These are phyloP conservation scores for Cyberlindnera euphorbiae DNA, from an alignment of 805 yeast species.

Conservation along the genomic window DNA sequence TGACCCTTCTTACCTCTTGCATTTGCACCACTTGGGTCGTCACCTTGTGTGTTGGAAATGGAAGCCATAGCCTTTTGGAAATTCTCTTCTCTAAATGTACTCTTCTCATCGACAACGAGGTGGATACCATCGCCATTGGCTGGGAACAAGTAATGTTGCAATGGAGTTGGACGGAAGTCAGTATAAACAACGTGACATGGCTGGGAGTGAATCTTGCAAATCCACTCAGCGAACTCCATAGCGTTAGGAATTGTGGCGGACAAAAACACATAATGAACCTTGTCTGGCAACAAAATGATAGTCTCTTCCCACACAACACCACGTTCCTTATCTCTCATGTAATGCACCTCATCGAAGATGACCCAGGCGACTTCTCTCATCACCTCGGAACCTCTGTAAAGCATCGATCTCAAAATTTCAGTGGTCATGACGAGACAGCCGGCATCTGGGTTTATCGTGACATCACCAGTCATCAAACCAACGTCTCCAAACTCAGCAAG, in stretches of 20 bases:
- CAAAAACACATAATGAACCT: conserved; percentile 87
- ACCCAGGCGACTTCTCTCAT: conserved; percentile 99
- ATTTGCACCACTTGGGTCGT: conserved; percentile 65
- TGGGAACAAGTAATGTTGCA: conserved; percentile 95
- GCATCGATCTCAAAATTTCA: conserved; percentile 94
- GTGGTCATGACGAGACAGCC: conserved; percentile 99
- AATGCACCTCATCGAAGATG: conserved; percentile 95
- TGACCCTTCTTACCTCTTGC: conserved; percentile 73
- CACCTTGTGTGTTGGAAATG: conserved; percentile 76
- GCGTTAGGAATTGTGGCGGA: conserved; percentile 98
- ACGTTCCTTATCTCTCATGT: conserved; percentile 95
- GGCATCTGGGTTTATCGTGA: conserved; percentile 96
- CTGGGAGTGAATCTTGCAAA: conserved; percentile 87
- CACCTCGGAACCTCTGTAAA: conserved; percentile 94
- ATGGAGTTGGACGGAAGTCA: conserved; percentile 97
- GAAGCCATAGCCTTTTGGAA: conserved; percentile 98
- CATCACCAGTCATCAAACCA: conserved; percentile 99
- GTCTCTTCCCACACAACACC: conserved; percentile 99
- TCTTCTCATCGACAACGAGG: conserved; percentile 95
- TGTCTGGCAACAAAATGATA: conserved; percentile 89
- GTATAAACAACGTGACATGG: conserved; percentile 99
- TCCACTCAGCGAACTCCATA: conserved; percentile 98
- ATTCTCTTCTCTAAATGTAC: conserved; percentile 92
- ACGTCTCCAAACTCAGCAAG: conserved; percentile 90
- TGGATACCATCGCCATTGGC: conserved; percentile 99